These are phyloP conservation scores for Phytophthora idaei DNA, from an alignment of 352 stramenopile genomes.

Conservation along the genomic window DNA sequence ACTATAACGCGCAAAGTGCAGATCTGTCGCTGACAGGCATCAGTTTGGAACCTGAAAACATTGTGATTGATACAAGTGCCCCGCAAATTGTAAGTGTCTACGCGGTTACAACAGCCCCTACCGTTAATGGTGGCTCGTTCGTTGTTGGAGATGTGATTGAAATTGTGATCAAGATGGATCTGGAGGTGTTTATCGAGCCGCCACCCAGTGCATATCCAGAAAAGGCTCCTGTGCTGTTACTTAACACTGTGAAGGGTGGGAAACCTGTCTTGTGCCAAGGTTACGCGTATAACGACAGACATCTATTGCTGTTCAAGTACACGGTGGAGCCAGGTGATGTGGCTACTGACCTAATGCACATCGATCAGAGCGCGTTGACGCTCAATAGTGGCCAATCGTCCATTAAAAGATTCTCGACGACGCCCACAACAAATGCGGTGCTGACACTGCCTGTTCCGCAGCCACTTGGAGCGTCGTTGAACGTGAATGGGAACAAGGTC, in stretches of 20 bases:
- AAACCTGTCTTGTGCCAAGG: constrained; percentile 62
- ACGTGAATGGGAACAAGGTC: constrained; percentile 63
- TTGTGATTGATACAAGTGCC: constrained; percentile 64
- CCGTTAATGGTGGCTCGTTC: constrained; percentile 69
- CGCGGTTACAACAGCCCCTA: constrained; percentile 51
- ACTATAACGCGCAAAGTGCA: constrained; percentile 63
- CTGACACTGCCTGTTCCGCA: constrained; percentile 58
- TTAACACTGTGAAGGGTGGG: constrained; percentile 58
- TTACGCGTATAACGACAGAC: constrained; percentile 60
- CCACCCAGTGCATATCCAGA: constrained; percentile 70
- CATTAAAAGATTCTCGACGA: constrained; percentile 87
- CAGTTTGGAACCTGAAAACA: constrained; percentile 46
- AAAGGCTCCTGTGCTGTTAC: constrained; percentile 71
- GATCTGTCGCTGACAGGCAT: constrained; percentile 49
- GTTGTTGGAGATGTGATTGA: constrained; percentile 82
- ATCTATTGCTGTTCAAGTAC: constrained; percentile 76
- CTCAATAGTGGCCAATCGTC: constrained; percentile 78
- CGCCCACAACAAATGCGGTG: constrained; percentile 68
- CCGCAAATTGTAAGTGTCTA: constrained; percentile 71
- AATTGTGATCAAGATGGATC: constrained; percentile 78
- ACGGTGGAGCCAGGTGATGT: constrained; percentile 63
- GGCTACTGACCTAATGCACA: constrained; percentile 59
- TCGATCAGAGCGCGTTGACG: constrained; percentile 59
- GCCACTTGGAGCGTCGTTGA: constrained; percentile 52
- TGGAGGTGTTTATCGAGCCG: constrained; percentile 79